These are phyloP conservation scores for Coemansia erecta DNA, from an alignment of 192 early-diverging fungal genomes.

Conservation along the genomic window DNA sequence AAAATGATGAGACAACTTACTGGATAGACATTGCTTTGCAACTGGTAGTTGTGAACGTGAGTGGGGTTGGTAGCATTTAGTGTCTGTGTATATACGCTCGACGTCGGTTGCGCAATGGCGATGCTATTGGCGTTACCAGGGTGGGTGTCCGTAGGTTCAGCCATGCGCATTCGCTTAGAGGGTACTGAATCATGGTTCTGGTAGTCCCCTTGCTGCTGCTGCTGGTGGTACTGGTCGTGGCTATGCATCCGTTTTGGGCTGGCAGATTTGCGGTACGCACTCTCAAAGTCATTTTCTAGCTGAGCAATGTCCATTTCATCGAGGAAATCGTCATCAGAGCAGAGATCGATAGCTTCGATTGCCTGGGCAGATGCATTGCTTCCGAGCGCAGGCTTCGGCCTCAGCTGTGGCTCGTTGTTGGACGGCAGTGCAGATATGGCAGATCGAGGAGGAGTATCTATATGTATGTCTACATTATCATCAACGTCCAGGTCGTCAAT, in stretches of 20 bases:
- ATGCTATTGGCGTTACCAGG: too few relatives aligned
- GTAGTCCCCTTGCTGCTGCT: background rate
- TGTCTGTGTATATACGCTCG: too few relatives aligned
- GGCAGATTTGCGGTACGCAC: background rate
- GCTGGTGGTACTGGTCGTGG: background rate
- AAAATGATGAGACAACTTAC: too few relatives aligned
- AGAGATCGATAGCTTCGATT: constrained; percentile 14
- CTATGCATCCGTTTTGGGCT: background rate
- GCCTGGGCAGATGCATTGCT: background rate
- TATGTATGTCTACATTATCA: background rate
- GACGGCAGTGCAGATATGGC: background rate
- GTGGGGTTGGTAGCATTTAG: too few relatives aligned
- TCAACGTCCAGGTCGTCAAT: constrained; percentile 12
- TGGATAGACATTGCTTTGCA: too few relatives aligned
- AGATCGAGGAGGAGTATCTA: background rate
- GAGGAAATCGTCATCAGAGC: constrained; percentile 17
- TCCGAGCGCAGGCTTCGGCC: background rate
- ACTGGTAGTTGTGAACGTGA: too few relatives aligned
- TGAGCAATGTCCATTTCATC: constrained; percentile 20
- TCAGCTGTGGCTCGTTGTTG: background rate
- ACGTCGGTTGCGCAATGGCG: too few relatives aligned
- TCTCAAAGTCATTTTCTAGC: constrained; percentile 11
- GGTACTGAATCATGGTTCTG: background rate
- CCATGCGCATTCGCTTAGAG: too few relatives aligned
- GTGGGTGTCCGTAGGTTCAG: too few relatives aligned